Evolutionary conservation across 441 rosid species (phyloP).

Genomic region (Croton laevigatus): DNA sequence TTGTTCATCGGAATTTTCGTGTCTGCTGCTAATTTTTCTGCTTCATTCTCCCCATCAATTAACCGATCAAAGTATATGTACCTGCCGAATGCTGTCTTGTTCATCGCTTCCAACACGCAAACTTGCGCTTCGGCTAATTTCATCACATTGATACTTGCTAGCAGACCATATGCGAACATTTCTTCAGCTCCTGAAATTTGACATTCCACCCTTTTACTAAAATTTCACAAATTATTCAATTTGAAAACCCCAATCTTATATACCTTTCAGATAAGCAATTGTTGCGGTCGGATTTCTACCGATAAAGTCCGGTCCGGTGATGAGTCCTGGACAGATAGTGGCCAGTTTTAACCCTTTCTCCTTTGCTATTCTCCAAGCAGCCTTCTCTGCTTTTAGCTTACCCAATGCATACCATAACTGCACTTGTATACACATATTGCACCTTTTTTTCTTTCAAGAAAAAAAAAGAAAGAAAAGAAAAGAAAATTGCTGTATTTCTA

Average conservation of each 20-base stretch:
- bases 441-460: too few species aligned
- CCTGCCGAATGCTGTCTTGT: conserved; percentile 63
- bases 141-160: conserved; percentile 71
- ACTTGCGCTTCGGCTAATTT: conserved; percentile 73
- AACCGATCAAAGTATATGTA: conserved; percentile 64
- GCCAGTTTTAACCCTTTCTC: conserved; percentile 56
- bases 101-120: conserved; percentile 50
- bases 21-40: conserved; percentile 44
- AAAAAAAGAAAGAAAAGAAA: too few species aligned
- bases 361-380: conserved; percentile 64
- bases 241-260: too few species aligned
- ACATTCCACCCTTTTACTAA: neutral
- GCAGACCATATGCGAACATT: conserved; percentile 57
- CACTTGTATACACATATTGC: too few species aligned
- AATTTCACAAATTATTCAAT: too few species aligned
- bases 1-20: conserved; percentile 53
- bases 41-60: conserved; percentile 37
- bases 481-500: too few species aligned
- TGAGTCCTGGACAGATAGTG: conserved; percentile 67
- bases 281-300: conserved; percentile 55
- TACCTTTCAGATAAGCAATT: conserved; percentile 61
- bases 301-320: conserved; percentile 58
- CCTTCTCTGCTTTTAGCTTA: conserved; percentile 78
- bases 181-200: conserved; percentile 52
- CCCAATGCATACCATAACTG: conserved; percentile 96